Evolutionary conservation across 371 early-diverging fungal genomes (phyloP), one percentile per base, ranked within the genome.

Genomic region (Quaeritorhiza haematococci): DNA sequence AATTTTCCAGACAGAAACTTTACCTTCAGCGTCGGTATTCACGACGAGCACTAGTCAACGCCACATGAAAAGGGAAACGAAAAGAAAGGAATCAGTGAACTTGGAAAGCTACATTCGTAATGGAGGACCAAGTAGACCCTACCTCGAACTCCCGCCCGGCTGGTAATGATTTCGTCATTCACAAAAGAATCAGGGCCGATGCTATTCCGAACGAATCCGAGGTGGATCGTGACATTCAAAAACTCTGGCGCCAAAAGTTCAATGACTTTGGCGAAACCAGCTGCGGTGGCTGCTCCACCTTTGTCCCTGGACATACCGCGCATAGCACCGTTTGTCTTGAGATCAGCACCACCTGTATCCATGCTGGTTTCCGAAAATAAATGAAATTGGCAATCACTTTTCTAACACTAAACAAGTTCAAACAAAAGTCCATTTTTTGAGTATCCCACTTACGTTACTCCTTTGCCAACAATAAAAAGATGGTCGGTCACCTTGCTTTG

Each of bases 21-120:
- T n/a, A n/a, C n/a, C 93, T 72, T 93, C 93, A 26, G 93, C 93
- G 66, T 92, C 93, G 0, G 93, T 93, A 74, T 91, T 89, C 34
- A 84, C 87, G 43, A 91, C 84, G 41, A 89, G 65, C 2, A 91
- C 90, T 53, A 35, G 15, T 33, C 30, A 42, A 28, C n/a, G 50
- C 21, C 21, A 47, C 29, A 32, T 49, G 54, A 27, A 45, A 4
- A 19, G 0, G 6, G 17, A 38, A 4, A 30, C 35, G n/a, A 35
- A 48, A 26, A 26, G 29, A 61, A 28, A 60, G 13, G 29, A 41
- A 65, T 19, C 24, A 26, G 27, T 19, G n/a, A 27, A 15, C 47
- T 58, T n/a, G n/a, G n/a, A n/a, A n/a, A n/a, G n/a, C n/a, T n/a
- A 5, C 33, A 3, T 59, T 4, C 28, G 17, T 41, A 48, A 28